phyloP scores from a whole-genome alignment of 176 grass and related monocot genomes.

The Rhynchospora tenuis region DNA sequence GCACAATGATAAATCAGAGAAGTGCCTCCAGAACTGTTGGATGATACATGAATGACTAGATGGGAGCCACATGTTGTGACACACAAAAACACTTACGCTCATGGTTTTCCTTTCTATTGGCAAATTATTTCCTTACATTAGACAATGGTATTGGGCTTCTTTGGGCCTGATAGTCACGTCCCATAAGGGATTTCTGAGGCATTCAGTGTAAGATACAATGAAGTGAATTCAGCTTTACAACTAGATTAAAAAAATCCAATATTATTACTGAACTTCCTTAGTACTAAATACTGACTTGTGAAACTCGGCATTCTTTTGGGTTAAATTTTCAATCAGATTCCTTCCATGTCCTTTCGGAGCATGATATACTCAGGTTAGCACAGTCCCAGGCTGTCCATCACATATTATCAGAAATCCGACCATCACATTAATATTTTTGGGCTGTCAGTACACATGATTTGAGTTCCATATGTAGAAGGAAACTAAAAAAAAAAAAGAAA shows the following conservation, averaged over 20 bases:
- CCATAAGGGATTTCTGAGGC: neutral
- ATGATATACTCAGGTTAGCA: neutral
- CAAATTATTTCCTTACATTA: neutral
- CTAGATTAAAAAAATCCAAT: neutral
- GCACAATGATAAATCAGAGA: neutral
- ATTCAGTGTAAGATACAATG: neutral
- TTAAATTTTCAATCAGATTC: neutral
- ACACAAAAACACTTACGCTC: neutral
- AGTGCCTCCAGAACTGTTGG: too few species aligned
- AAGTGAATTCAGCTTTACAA: neutral
- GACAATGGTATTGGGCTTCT: neutral
- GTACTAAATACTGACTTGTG: neutral
- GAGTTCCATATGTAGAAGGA: neutral
- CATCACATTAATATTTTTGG: neutral
- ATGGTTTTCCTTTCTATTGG: neutral
- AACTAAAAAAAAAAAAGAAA: neutral
- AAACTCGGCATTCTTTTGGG: neutral
- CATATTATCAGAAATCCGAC: neutral
- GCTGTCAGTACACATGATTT: neutral
- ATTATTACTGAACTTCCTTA: neutral
- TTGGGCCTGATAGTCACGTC: neutral
- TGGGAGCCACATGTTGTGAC: neutral
- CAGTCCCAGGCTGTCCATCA: neutral
- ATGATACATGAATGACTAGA: too few species aligned
- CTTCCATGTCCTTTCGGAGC: neutral